These are phyloP conservation scores for Pythium phragmitis DNA, from an alignment of 352 stramenopile species.

Conservation along the genomic window DNA sequence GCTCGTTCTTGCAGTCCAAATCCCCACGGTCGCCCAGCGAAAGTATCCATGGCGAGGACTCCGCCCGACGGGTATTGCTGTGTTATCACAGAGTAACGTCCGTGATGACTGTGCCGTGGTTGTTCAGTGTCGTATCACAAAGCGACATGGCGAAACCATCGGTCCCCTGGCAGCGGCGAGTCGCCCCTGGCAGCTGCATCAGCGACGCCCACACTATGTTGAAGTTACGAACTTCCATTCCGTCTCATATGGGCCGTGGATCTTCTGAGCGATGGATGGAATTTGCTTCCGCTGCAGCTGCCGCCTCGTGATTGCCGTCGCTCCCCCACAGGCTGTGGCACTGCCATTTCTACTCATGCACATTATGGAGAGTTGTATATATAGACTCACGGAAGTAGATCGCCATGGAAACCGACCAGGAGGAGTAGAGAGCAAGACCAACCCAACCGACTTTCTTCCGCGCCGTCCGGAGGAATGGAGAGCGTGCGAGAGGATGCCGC, in stretches of 20 bases:
- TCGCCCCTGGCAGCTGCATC: too few relatives aligned
- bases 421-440: neutral
- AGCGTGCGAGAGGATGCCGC: neutral
- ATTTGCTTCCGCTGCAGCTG: neutral
- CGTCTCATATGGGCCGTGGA: neutral
- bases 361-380: neutral
- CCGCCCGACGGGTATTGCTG: too few relatives aligned
- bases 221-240: neutral
- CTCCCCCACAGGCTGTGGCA: neutral
- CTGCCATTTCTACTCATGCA: neutral
- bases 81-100: neutral
- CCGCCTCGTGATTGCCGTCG: neutral
- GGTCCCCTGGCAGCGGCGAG: too few relatives aligned
- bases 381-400: neutral
- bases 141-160: too few relatives aligned
- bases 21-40: neutral
- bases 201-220: neutral
- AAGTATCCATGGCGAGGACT: neutral
- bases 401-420: neutral
- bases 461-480: constrained; percentile 6
- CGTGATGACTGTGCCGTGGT: neutral
- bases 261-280: neutral
- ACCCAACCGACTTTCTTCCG: constrained; percentile 17
- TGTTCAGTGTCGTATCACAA: neutral
- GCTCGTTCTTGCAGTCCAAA: neutral